Base-by-base conservation (phyloP, 228 moss, liverwort and hornwort species). In the Sphagnum fallax region DNA sequence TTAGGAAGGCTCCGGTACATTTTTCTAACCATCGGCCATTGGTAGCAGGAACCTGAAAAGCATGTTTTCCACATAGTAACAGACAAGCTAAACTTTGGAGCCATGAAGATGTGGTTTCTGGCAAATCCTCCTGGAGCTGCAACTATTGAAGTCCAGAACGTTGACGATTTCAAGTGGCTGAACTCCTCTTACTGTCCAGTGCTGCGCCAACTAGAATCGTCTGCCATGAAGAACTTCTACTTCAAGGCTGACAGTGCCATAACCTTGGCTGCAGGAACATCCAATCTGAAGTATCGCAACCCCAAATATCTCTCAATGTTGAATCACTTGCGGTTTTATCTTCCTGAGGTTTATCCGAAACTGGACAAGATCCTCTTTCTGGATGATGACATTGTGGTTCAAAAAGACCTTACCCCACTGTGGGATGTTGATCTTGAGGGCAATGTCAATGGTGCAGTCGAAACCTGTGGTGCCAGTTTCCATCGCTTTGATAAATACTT, bases 71-170 rank as follows among this genome's bases (percentile, higher is more conserved):
- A 98, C 80, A 71, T 98, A 52, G 98, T 98, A 8, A 98, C 98
- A 49, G 98, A 98, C 75, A 92, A 85, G 75, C 84, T 94, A 81
- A 98, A 92, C 67, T 90, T 81, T 58, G 98, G 92, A 68, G 98
- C 94, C 14, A 98, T 98, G 94, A 92, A 90, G 71, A 90, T 94
- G 87, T 98, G 98, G 98, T 98, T 94, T 74, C 77, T 98, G 57
- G 81, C 80, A 14, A 98, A 98, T 81, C 92, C 90, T 60, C 98
- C 98, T 52, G 86, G 84, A 5, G 74, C 75, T 60, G 94, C 98
- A 16, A 90, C 98, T 68, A 84, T 98, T 67, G 79, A 94, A 73
- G 89, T 98, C 62, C 75, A 92, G 71, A 98, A 89, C 57, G 90
- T 94, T 52, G 92, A 98, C 75, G 94, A 92, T 70, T 94, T 94